These are phyloP conservation scores for Discostella pseudostelligera DNA, from an alignment of 108 stramenopile species.

Conservation along the genomic window DNA sequence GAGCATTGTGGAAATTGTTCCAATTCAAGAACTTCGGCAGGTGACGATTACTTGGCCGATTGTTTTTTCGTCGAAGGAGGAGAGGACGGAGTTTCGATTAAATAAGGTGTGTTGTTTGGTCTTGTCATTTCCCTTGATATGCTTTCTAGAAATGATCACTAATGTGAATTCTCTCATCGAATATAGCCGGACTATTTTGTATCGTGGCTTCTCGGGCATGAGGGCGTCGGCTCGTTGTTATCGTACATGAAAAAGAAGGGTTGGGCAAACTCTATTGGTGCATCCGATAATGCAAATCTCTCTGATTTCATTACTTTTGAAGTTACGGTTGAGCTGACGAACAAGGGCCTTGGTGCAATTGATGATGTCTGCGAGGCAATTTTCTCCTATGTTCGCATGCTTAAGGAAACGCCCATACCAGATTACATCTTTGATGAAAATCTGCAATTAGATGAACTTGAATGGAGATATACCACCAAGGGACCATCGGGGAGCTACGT, in stretches of 20 bases:
- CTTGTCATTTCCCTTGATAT: background rate
- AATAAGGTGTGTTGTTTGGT: slow-evolving; percentile 39
- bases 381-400: slow-evolving; percentile 75
- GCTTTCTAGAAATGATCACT: too few species aligned
- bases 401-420: slow-evolving; percentile 56
- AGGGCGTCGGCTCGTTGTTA: slow-evolving; percentile 81
- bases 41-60: slow-evolving; percentile 80
- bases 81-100: slow-evolving; percentile 44
- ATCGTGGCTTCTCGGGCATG: slow-evolving; percentile 85
- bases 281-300: slow-evolving; percentile 58
- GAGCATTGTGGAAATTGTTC: slow-evolving; percentile 69
- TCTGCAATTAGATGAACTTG: slow-evolving; percentile 71
- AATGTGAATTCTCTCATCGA: background rate
- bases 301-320: slow-evolving; percentile 81
- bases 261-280: slow-evolving; percentile 75
- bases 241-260: slow-evolving; percentile 76
- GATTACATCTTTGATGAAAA: slow-evolving; percentile 77
- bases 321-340: slow-evolving; percentile 75
- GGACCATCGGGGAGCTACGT: slow-evolving; percentile 55
- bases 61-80: slow-evolving; percentile 54
- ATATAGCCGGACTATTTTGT: slow-evolving; percentile 59
- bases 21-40: slow-evolving; percentile 80
- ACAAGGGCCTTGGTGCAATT: slow-evolving; percentile 61
- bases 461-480: slow-evolving; percentile 74
- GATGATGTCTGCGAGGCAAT: slow-evolving; percentile 70